phyloP scores from a whole-genome alignment of 164 flowering plant genomes.

The Hamamelis virginiana region DNA sequence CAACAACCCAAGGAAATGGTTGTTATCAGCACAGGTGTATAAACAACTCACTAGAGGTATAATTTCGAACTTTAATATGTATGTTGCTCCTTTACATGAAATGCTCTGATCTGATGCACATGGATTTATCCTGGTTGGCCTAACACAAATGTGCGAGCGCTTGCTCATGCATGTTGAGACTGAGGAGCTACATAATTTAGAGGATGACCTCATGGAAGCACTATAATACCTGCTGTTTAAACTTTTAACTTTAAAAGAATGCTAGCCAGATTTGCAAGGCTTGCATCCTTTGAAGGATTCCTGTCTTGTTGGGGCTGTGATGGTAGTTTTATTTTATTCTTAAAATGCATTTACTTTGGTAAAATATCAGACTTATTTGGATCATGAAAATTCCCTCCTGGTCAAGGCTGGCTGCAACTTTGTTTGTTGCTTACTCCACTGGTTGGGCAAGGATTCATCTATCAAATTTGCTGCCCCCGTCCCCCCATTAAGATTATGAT shows the following conservation, averaged over 20 bases:
- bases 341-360: neutral
- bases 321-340: neutral
- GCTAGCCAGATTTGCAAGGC: neutral
- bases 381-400: neutral
- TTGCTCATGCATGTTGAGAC: no score
- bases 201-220: neutral
- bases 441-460: neutral
- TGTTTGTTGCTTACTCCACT: neutral
- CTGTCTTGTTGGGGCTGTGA: neutral
- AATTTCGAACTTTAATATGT: constrained; percentile 8
- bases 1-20: constrained; percentile 93
- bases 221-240: neutral
- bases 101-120: neutral
- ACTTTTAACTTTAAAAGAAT: neutral
- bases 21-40: constrained; percentile 96
- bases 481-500: neutral
- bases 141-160: neutral
- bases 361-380: neutral
- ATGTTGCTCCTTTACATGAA: neutral
- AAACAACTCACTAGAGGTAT: constrained; percentile 84
- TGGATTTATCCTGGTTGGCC: neutral
- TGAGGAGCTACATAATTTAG: neutral
- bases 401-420: neutral
- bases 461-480: neutral
- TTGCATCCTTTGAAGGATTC: neutral